These are phyloP conservation scores for Bacidia rubella DNA, from an alignment of 495 filamentous ascomycete species.

Conservation along the genomic window DNA sequence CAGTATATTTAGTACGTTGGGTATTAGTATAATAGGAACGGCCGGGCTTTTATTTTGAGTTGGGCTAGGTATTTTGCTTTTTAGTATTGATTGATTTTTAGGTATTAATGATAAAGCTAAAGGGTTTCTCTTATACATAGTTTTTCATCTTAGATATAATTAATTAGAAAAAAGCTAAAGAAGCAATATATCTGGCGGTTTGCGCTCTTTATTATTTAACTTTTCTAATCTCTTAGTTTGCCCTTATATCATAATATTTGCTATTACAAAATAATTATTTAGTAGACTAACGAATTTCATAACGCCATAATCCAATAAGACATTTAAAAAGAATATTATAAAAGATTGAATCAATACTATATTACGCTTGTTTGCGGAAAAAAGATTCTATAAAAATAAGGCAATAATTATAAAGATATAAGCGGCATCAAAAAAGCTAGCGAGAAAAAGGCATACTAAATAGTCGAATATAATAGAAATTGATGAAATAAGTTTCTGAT, in stretches of 20 bases:
- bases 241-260: constrained; percentile 52
- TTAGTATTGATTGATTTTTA: constrained; percentile 1
- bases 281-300: constrained; percentile 54
- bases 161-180: background rate
- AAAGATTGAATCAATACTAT: constrained; percentile 57
- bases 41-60: constrained; percentile 14
- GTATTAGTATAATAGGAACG: constrained; percentile 21
- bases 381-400: constrained; percentile 50
- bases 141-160: too few relatives aligned
- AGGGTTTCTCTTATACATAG: background rate
- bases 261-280: constrained; percentile 58
- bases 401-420: constrained; percentile 69
- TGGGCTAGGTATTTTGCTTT: constrained; percentile 15
- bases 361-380: constrained; percentile 72
- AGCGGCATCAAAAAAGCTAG: constrained; percentile 56
- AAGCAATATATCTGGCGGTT: background rate
- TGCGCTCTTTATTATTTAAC: constrained; percentile 9
- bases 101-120: background rate
- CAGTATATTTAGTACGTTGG: constrained; percentile 19
- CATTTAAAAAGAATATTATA: constrained; percentile 53
- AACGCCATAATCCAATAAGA: constrained; percentile 47
- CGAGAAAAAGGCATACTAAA: constrained; percentile 59
- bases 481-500: constrained; percentile 52
- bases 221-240: constrained; percentile 48
- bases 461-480: constrained; percentile 62